Conservation (phyloP, 2,329 filamentous ascomycete genomes). For the Talaromyces sp. region DNA sequence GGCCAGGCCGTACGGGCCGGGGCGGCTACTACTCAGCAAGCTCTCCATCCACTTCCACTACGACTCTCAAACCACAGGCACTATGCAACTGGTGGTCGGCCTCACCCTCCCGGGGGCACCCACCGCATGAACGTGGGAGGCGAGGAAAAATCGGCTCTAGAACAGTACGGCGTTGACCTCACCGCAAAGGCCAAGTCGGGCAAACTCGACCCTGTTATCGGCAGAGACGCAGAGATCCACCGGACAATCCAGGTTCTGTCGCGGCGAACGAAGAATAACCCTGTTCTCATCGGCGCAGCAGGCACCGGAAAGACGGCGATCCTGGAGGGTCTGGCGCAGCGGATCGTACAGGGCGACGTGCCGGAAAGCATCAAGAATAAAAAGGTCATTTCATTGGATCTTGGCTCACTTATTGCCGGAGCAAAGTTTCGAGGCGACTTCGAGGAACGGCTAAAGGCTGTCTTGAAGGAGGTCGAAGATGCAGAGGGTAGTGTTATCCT, state of each 20-base stretch:
- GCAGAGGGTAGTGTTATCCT: conserved; percentile 86
- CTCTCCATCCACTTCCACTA: not conserved
- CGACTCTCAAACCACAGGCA: conserved; percentile 8
- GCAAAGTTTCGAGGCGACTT: conserved; percentile 96
- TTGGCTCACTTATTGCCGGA: conserved; percentile 89
- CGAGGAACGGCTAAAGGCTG: conserved; percentile 86
- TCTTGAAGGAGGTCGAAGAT: conserved; percentile 85
- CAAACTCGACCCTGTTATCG: conserved; percentile 94
- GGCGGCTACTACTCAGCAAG: not conserved
- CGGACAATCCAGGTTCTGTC: conserved; percentile 92
- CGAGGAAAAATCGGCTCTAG: conserved; percentile 76
- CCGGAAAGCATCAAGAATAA: conserved; percentile 96
- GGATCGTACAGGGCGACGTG: conserved; percentile 88
- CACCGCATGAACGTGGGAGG: conserved; percentile 87
- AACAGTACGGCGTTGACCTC: conserved; percentile 86
- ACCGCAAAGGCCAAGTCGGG: conserved; percentile 80
- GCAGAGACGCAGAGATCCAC: conserved; percentile 85
- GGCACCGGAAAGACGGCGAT: conserved; percentile 94
- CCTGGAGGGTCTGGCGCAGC: conserved; percentile 80
- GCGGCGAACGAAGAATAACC: conserved; percentile 90
- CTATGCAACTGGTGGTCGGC: conserved; percentile 57
- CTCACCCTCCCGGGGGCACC: conserved; percentile 85
- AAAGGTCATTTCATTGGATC: conserved; percentile 77
- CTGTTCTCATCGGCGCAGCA: conserved; percentile 85
- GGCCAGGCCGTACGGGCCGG: conserved; percentile 9